Evolutionary conservation across 2,329 filamentous ascomycete species (phyloP).

Genomic region (Colletotrichum scovillei): DNA sequence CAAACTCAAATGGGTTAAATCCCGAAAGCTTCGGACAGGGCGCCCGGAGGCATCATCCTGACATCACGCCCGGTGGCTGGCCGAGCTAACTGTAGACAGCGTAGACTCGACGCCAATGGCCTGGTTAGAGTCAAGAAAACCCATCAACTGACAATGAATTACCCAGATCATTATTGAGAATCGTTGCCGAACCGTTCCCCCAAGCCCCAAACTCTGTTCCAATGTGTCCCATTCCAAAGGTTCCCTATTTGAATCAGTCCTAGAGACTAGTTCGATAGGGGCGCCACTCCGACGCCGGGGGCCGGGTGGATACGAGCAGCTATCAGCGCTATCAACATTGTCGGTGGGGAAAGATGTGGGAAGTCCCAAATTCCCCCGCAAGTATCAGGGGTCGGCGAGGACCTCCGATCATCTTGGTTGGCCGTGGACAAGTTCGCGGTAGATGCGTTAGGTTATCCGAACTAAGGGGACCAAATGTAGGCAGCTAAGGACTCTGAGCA

Average conservation of each 20-base stretch:
- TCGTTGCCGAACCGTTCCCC: not conserved
- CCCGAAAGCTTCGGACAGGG: not conserved
- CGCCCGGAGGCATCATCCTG: not conserved
- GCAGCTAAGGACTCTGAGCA: not conserved
- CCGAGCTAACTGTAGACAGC: not conserved
- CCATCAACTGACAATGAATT: not conserved
- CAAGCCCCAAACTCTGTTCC: not conserved
- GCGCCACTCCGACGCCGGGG: slow-evolving; percentile 25
- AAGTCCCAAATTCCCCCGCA: slow-evolving; percentile 11
- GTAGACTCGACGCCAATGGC: not conserved
- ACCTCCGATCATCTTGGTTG: slow-evolving; percentile 29
- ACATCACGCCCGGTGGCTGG: slow-evolving; percentile 8
- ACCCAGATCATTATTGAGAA: not conserved
- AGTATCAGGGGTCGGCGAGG: slow-evolving; percentile 34
- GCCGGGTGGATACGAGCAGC: slow-evolving; percentile 8
- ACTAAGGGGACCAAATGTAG: not conserved
- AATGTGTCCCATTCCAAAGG: not conserved
- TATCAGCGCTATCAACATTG: slow-evolving; percentile 21
- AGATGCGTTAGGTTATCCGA: not conserved
- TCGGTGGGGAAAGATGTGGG: not conserved
- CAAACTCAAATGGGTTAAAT: not conserved
- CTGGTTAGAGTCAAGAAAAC: not conserved
- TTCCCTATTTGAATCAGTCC: not conserved
- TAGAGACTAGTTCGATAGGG: slow-evolving; percentile 17
- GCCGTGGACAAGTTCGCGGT: not conserved